Percentiles rank a stretch among this genome's conserved stretches.
Evolutionary conservation across 2,329 filamentous ascomycete genomes (phyloP).

Genomic region (Fusarium gaditjirri): DNA sequence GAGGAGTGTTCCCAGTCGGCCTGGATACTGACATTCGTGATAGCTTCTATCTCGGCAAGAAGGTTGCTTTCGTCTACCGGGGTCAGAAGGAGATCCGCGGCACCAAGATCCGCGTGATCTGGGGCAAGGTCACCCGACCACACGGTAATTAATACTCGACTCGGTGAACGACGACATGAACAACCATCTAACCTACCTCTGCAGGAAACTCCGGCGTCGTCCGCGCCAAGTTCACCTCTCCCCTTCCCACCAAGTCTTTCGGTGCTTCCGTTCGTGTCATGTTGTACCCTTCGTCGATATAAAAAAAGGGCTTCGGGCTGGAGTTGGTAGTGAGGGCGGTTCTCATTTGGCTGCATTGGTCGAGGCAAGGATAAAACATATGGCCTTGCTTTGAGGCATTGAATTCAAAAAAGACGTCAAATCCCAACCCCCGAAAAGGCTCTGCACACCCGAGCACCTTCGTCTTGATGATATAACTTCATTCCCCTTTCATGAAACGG

Average conservation of each 20-base stretch:
- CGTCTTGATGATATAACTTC: conserved; percentile 39
- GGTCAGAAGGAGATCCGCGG: conserved; percentile 94
- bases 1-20: background rate
- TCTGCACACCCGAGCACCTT: conserved; percentile 41
- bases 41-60: conserved; percentile 98
- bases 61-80: conserved; percentile 98
- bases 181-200: conserved; percentile 24
- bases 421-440: conserved; percentile 47
- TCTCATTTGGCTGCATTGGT: conserved; percentile 69
- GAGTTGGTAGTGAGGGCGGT: conserved; percentile 72
- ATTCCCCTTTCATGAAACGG: conserved; percentile 33
- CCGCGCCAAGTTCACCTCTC: conserved; percentile 95
- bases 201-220: conserved; percentile 97
- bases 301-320: conserved; percentile 72
- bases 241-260: conserved; percentile 96
- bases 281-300: conserved; percentile 98
- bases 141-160: conserved; percentile 74
- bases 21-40: conserved; percentile 41
- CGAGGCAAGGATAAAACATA: conserved; percentile 67
- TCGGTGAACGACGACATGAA: background rate
- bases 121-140: conserved; percentile 96
- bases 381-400: conserved; percentile 64
- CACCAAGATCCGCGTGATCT: conserved; percentile 99
- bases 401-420: conserved; percentile 65
- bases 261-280: conserved; percentile 96